Base-by-base conservation (phyloP, 2,329 filamentous ascomycete species). In the Magnaporthiopsis rhizophila region DNA sequence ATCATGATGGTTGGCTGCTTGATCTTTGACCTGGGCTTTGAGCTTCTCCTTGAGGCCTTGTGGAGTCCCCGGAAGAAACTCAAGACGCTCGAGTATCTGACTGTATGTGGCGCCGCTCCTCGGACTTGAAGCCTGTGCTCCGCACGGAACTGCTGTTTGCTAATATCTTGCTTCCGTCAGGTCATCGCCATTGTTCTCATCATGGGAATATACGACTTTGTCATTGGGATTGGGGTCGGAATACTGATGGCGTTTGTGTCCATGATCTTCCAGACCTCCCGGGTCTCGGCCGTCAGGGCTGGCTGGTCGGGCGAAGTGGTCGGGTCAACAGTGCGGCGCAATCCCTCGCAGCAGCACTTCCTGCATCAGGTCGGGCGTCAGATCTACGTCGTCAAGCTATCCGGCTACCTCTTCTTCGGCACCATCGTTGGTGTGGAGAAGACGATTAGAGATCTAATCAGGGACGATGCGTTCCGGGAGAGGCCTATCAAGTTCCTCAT, bases 201-300 rank as follows among this genome's bases (percentile, higher is more conserved):
- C 56, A 99, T 99, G 95, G 95, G 95, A 1, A 87, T 92, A 12
- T 94, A 96, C 77, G 95, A 99, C 75, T 99, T 99, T 72, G 95
- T 99, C 4, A 86, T 92, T 34, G 95, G 95, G 26, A 97, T 99
- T 59, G 87, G 95, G 13, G 85, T 97, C 36, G 95, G 95, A 5
- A 96, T 99, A 64, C 82, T 96, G 1, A 81, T 99, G 59, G 95
- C 95, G 0, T 98, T 96, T 72, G 84, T 96, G 30, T 94, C 91
- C 59, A 89, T 96, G 67, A 91, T 97, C 34, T 88, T 97, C 32
- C 93, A 98, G 74, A 94, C 92, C 12, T 97, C 95, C 1, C 86
- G 90, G 64, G 89, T 96, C 38, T 92, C 93, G 1, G 92, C 95
- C 21, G 90, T 99, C 61, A 86, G 94, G 62, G 92, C 91, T 7